Evolutionary conservation across 2,329 filamentous ascomycete species (phyloP).

Genomic region (Zasmidium cellare): DNA sequence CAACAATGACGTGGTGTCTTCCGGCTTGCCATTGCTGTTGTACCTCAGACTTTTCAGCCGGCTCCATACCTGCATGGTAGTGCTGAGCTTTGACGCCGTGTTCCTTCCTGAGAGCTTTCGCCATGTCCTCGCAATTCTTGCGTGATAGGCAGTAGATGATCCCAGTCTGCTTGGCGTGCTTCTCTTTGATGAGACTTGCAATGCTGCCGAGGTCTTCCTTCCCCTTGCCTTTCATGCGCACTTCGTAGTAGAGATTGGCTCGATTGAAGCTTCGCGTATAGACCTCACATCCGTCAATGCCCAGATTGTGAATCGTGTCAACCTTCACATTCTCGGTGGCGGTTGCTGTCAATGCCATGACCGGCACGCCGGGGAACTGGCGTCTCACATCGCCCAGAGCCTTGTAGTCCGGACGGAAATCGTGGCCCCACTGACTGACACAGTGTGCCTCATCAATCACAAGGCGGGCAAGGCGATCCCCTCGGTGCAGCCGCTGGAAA

Average conservation of each 20-base stretch:
- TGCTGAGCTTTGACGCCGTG: constrained; percentile 72
- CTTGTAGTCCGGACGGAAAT: constrained; percentile 96
- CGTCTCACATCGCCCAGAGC: constrained; percentile 71
- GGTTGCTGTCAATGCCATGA: constrained; percentile 94
- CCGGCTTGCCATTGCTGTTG: constrained; percentile 84
- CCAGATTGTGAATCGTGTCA: constrained; percentile 89
- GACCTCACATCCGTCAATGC: constrained; percentile 72
- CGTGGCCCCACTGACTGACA: constrained; percentile 98
- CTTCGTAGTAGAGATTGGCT: constrained; percentile 90
- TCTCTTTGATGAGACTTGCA: constrained; percentile 66
- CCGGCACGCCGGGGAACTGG: constrained; percentile 74
- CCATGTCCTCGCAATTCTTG: constrained; percentile 78
- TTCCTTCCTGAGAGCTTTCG: constrained; percentile 62
- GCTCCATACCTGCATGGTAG: constrained; percentile 79
- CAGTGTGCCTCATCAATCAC: constrained; percentile 99
- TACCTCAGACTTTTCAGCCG: constrained; percentile 66
- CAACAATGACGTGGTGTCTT: constrained; percentile 82
- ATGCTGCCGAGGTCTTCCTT: constrained; percentile 56
- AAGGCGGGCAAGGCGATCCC: constrained; percentile 76
- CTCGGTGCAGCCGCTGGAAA: constrained; percentile 67
- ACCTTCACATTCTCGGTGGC: constrained; percentile 90
- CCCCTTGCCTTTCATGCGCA: constrained; percentile 65
- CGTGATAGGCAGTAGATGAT: constrained; percentile 93
- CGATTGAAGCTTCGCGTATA: constrained; percentile 96
- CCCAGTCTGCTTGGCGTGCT: constrained; percentile 72